Percentiles rank a stretch among this genome's conserved stretches.
These are phyloP conservation scores for Pelargonium nanum DNA, from an alignment of 345 rosid species.

Conservation along the genomic window DNA sequence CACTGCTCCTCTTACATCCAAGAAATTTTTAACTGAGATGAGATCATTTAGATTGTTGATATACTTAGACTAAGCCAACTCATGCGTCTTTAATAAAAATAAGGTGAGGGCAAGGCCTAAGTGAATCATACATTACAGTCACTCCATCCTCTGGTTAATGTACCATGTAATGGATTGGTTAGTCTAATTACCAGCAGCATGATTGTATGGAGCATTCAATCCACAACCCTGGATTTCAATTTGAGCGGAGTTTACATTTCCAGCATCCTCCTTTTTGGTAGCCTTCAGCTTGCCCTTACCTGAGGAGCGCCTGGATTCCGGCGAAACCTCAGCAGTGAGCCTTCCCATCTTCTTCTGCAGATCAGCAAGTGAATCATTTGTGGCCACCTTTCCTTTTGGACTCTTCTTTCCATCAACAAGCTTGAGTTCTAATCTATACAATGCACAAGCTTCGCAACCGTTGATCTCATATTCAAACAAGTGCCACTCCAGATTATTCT, in stretches of 20 bases:
- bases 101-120: no score
- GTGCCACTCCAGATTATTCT: conserved; percentile 66
- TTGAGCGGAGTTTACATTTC: conserved; percentile 7
- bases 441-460: conserved; percentile 42
- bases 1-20: no score
- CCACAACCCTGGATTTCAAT: neutral
- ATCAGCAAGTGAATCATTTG: conserved; percentile 61
- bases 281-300: conserved; percentile 23
- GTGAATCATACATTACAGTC: no score
- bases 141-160: no score
- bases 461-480: conserved; percentile 57
- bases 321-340: conserved; percentile 50
- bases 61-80: no score
- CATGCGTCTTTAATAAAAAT: no score
- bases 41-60: no score
- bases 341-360: conserved; percentile 76
- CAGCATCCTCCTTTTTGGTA: conserved; percentile 14
- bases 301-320: conserved; percentile 31
- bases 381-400: conserved; percentile 36
- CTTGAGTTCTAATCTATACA: conserved; percentile 66
- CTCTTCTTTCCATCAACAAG: conserved; percentile 47
- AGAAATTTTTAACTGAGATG: no score
- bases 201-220: no score
- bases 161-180: no score
- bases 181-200: no score